Base-by-base conservation (phyloP, 768 basidiomycete species). In the Aureoboletus auriporus region DNA sequence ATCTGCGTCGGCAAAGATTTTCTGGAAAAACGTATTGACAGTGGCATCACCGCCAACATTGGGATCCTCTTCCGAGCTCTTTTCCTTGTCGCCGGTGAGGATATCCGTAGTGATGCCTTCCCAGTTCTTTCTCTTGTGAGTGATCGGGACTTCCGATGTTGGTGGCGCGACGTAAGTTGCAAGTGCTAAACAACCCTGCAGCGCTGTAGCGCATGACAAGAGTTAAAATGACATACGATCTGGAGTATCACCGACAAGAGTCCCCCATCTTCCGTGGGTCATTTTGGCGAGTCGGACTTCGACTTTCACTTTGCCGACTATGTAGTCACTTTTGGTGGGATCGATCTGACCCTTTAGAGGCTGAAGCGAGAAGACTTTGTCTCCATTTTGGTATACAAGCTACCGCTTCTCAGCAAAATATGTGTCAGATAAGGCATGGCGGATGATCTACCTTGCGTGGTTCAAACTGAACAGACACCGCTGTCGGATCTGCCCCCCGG, bases 41-140 rank as follows among this genome's bases (percentile, higher is more conserved):
- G 89, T 82, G 49, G 73, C 78, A 66, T 96, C 93, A 17, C 94
- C 94, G 20, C 89, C 89, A 14, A 85, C 83, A 66, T 96, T 97
- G 29, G 93, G 89, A 61, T 91, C 91, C 54, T 93, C 82, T 13
- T 86, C 77, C 5, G 75, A 68, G 4, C 78, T 71, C 61, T 77
- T 83, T 38, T 87, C 82, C 61, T 88, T 87, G 2, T 93, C 91
- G 7, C 71, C 64, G 14, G 70, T 68, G 33, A 87, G 79, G 51
- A 90, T 85, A 16, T 76, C 71, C 29, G 74, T 75, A 3, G 89
- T 87, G 55, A 94, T 78, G 7, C 77, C 79, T 47, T 95, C 93
- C 95, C 95, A 99, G 59, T 99, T 93, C 74, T 89, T 93, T 52
- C 61, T 70, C 53, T 69, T 72, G 45, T 69, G 59, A 60, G 71